Conservation (phyloP, 371 early-diverging fungal species). For the Aphelidium insulamus region DNA sequence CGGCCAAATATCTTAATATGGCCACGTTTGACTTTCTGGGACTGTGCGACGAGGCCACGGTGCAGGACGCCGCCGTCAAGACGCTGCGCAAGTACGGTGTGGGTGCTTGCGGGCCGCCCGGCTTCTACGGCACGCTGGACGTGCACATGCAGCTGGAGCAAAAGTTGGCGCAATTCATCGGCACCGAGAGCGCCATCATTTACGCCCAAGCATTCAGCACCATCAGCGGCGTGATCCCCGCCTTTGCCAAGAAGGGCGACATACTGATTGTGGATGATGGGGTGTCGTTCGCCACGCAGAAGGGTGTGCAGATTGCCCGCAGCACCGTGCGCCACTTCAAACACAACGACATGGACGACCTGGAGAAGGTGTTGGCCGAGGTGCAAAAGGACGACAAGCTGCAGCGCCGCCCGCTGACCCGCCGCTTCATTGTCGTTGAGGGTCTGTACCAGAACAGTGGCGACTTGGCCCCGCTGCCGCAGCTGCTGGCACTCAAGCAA, state of each 20-base stretch:
- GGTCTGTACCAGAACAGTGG: slow-evolving; percentile 88
- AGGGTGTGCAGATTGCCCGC: slow-evolving; percentile 74
- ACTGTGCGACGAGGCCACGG: slow-evolving; percentile 46
- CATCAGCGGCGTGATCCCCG: slow-evolving; percentile 84
- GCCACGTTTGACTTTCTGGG: slow-evolving; percentile 76
- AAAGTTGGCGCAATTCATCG: slow-evolving; percentile 67
- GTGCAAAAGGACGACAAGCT: slow-evolving; percentile 37
- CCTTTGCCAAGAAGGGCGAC: slow-evolving; percentile 94
- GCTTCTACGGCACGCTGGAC: slow-evolving; percentile 99
- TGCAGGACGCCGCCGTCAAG: slow-evolving; percentile 52
- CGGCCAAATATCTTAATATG: slow-evolving; percentile 58
- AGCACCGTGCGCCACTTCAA: slow-evolving; percentile 70
- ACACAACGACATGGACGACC: slow-evolving; percentile 90
- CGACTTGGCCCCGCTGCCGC: slow-evolving; percentile 66
- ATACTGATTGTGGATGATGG: slow-evolving; percentile 86
- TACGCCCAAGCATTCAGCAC: slow-evolving; percentile 96
- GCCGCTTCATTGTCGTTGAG: slow-evolving; percentile 90
- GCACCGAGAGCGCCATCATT: slow-evolving; percentile 78
- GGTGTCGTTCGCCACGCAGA: slow-evolving; percentile 67
- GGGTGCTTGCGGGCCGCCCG: slow-evolving; percentile 96
- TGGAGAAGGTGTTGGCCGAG: slow-evolving; percentile 63
- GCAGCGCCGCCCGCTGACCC: slow-evolving; percentile 52
- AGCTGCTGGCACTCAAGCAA: slow-evolving; percentile 69
- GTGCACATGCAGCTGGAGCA: slow-evolving; percentile 92
- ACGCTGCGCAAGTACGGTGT: slow-evolving; percentile 93